Base-by-base conservation (phyloP, 2,329 filamentous ascomycete genomes). In the Myriosclerotinia scirpicola region DNA sequence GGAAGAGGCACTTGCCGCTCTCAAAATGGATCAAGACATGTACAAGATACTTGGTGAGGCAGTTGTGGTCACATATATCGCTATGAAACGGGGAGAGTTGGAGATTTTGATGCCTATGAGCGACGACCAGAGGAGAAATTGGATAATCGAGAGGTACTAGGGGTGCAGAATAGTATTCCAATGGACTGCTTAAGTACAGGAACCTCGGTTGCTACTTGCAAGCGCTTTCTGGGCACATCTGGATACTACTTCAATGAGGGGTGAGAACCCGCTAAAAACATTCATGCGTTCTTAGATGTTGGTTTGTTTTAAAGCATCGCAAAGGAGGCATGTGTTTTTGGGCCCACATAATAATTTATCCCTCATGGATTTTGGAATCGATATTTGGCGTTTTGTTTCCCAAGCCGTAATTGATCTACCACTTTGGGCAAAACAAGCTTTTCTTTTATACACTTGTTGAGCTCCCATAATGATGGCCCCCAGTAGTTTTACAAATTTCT, bases 141-240 rank as follows among this genome's bases (percentile, higher is more conserved):
- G 88, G 85, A 76, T 91, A 65, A 82, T 90, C 69, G 87, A 90
- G 73, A 79, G 88, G 69, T 92, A 91, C 73, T 90, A 72, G 44
- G 22, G 7, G 34, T 15, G 48, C 11, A 38, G 14, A 14, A 26
- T 30, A 12, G 44, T 22, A 12, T 1, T 7, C 8, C 5, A n/a
- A 50, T n/a, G 46, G 8, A 9, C 50, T 30, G n/a, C 8, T 5
- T 6, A 50, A 12, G 14, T 20, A 17, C 30, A 36, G 15, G 2
- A 26, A 22, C 36, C 34, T 34, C 20, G n/a, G 30, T 26, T 26
- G 38, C 7, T 30, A 38, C 17, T 60, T 38, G 15, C 34, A 22
- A 17, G 30, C 30, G n/a, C 58, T 38, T 50, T 9, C 20, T 5
- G n/a, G 44, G 34, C 44, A 26, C 34, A 48, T 38, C 34, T 61